Evolutionary conservation across 1,284 basidiomycete species (phyloP), one percentile per base, ranked within the genome.

Genomic region (Rhodotorula sp.): DNA sequence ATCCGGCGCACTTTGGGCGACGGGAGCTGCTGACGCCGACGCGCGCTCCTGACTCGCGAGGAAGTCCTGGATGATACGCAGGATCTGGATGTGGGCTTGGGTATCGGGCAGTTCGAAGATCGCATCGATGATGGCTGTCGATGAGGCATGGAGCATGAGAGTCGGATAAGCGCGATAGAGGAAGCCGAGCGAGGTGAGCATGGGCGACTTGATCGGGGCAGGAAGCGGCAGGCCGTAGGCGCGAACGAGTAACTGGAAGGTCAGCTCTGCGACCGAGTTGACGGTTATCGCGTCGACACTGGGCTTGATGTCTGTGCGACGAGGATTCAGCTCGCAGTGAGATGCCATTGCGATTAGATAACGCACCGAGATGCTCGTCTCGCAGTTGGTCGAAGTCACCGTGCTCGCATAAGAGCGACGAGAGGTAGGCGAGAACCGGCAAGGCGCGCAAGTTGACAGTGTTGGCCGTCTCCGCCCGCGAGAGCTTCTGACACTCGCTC

Each of bases 41-140:
- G 52, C 53, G 3, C 61, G 56, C 53, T 68, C 71, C 23, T 74
- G 75, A 0, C 91, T 89, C 12, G 89, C 82, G 57, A 97, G 82
- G 80, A 96, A 97, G 66, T 95, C 93, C 78, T 94, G 91, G 77
- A 99, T 88, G 74, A 97, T 92, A 78, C 88, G 90, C 62, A 99
- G 83, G 13, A 98, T 80, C 16, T 90, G 87, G 21, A 88, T 88
- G 60, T 93, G 91, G 19, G 49, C 19, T 1, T 23, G 25, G 1
- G 42, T 46, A 7, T 61, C 86, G 68, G 91, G 88, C 0, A 89
- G 88, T 0, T 84, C 81, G 77, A 98, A 95, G 57, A 97, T 90
- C 3, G 84, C 85, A 79, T 95, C 91, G 91, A 99, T 95, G 80
- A 97, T 90, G n/a, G 82, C 83, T 0, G 90, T 87, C 1, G 93